Percentiles rank a stretch among this genome's conserved stretches.
phyloP scores from a whole-genome alignment of 2,329 filamentous ascomycete species.

The Diaporthe australafricana region DNA sequence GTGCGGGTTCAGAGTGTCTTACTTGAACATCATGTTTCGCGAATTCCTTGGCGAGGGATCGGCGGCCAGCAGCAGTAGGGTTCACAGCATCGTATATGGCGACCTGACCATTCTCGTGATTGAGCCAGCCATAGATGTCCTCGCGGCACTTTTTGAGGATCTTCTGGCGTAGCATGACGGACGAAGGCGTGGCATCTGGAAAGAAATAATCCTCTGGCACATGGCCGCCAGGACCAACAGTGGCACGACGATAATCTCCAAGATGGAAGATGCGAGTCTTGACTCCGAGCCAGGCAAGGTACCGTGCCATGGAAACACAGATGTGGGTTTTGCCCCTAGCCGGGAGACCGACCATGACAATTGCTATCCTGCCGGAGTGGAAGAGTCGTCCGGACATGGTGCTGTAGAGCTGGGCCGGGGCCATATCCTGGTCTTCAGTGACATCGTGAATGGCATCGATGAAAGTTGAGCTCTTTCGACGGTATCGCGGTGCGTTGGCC shows the following conservation, averaged over 20 bases:
- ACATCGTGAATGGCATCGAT: conserved; percentile 98
- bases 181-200: conserved; percentile 90
- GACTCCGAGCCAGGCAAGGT: conserved; percentile 95
- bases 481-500: conserved; percentile 88
- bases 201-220: conserved; percentile 99
- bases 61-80: conserved; percentile 83
- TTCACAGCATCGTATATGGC: conserved; percentile 99
- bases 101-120: conserved; percentile 97
- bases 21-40: conserved; percentile 96
- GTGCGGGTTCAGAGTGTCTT: conserved; percentile 39
- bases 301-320: conserved; percentile 93
- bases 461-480: conserved; percentile 93
- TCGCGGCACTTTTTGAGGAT: conserved; percentile 97
- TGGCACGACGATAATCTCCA: conserved; percentile 94
- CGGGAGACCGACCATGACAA: conserved; percentile 94
- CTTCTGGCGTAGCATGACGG: conserved; percentile 94
- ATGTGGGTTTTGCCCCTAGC: conserved; percentile 98
- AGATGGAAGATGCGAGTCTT: conserved; percentile 98
- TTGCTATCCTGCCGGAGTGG: conserved; percentile 96
- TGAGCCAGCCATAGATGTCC: conserved; percentile 95
- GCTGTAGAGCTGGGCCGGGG: conserved; percentile 96
- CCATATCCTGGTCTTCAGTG: conserved; percentile 82
- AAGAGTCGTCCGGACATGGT: conserved; percentile 98
- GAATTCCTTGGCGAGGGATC: conserved; percentile 92
- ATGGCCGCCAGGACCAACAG: conserved; percentile 83